Base-by-base conservation (phyloP, 352 stramenopile species). In the Phytophthora boehmeriae region DNA sequence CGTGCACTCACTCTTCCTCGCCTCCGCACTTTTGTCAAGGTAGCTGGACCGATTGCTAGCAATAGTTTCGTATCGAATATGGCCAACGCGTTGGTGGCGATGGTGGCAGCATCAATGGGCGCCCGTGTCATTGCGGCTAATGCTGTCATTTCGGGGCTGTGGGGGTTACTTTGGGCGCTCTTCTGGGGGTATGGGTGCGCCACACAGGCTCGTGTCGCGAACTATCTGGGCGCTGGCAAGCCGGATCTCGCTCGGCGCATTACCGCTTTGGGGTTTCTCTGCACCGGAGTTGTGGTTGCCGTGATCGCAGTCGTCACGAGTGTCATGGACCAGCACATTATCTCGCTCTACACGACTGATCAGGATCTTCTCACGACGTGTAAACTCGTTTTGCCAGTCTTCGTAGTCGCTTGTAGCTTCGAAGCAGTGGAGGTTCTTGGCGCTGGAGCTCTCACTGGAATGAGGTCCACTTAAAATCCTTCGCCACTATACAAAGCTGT, bases 121-220 rank as follows among this genome's bases (percentile, higher is more conserved):
- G 66, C 83, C 1, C 66, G 77, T 19, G 63, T 77, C 19, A 86
- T 93, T 23, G 83, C 79, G 8, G 80, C 81, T 1, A 93, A 91
- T 53, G 81, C 83, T 22, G 78, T 93, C 22, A 75, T 93, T 47
- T 80, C 81, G 2, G 76, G 79, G 6, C 71, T 93, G 44, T 91
- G 83, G 81, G 64, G 69, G 2, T 35, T 93, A 28, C 71, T 91
- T 1, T 93, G 83, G 81, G 81, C 80, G 8, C 71, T 93, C 22
- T 92, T 90, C 54, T 93, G 85, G 83, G 83, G 83, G 11, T 93
- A 90, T 44, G 85, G 77, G 39, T 93, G 83, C 44, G 85, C 85
- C 10, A 92, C 83, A 1, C 86, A 95, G 54, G 74, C 90, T 35
- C 83, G 83, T 22, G 81, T 92, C 22, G 86, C 83, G 53, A 92